Conservation (phyloP, 2,329 filamentous ascomycete species). For the Penicillium carneum region DNA sequence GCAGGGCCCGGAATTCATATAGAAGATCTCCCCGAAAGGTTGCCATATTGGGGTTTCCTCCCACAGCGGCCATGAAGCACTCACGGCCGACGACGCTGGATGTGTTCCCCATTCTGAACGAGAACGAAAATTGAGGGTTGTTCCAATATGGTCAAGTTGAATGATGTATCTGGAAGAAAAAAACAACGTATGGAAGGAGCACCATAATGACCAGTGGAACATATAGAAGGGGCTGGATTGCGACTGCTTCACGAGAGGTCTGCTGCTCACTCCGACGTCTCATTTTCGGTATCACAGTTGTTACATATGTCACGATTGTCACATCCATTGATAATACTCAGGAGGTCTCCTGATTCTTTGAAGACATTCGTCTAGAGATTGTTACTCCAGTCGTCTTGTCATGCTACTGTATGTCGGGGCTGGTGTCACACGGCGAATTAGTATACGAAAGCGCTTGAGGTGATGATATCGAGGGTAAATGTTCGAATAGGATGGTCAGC, state of each 20-base stretch:
- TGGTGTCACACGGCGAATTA: constrained; percentile 2
- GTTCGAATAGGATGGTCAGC: background rate
- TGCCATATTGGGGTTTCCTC: constrained; percentile 23
- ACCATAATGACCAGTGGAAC: background rate
- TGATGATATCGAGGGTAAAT: background rate
- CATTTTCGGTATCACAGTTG: background rate
- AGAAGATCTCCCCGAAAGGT: constrained; percentile 33
- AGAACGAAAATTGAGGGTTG: background rate
- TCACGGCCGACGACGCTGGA: constrained; percentile 28
- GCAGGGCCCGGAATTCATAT: constrained; percentile 25
- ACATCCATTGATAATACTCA: background rate
- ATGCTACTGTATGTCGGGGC: constrained; percentile 5
- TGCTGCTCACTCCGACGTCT: background rate
- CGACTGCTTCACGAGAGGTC: constrained; percentile 1
- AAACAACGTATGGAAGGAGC: background rate
- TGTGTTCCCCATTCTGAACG: constrained; percentile 27
- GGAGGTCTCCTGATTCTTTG: background rate
- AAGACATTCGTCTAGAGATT: background rate
- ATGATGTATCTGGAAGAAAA: background rate
- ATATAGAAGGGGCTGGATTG: background rate
- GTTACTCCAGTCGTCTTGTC: background rate
- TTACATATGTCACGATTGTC: background rate
- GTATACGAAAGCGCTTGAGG: background rate
- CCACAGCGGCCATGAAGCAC: constrained; percentile 36
- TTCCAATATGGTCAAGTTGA: background rate